Evolutionary conservation across 495 filamentous ascomycete species (phyloP), one percentile per base, ranked within the genome.

Genomic region (Tuber umbilicatum): DNA sequence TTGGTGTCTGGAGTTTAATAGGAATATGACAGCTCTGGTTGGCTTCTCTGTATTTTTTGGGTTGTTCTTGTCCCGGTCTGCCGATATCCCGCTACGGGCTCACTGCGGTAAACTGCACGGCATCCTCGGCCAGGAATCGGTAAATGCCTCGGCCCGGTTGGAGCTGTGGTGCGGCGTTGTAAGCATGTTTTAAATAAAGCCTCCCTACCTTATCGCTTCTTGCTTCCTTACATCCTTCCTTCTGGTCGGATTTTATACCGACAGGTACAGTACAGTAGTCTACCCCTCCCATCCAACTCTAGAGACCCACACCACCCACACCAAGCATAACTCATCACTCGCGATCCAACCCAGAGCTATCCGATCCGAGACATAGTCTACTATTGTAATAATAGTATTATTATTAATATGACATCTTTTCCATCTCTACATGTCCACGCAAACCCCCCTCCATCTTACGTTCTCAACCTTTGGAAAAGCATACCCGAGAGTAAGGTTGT

Each of bases 1-100:
- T 64, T 31, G 55, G 55, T 64, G 55, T 64, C 55, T n/a, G 55
- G 55, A 64, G 55, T 64, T 64, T 31, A 31, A 31, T 64, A 31
- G 12, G 55, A 14, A 31, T 64, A 64, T 31, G 55, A 31, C 3
- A 64, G n/a, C 55, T 64, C 27, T 64, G 55, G 55, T 31, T 31
- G 55, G 55, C 12, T 64, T 64, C 27, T 31, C 12, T 5, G 2
- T 43, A 40, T 64, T n/a, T 31, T 31, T 64, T 31, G 12, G 14
- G 55, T 64, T 64, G 27, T 31, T 64, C 55, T 10, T 17, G n/a
- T 31, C n/a, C 55, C 2, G 42, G 42, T 16, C 42, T 17, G 45
- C 45, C 6, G n/a, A 31, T 31, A 64, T 64, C 55, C 10, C 55
- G 12, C 17, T n/a, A 27, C 5, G 12, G 12, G 55, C 55, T 64